phyloP scores from a whole-genome alignment of 2,329 filamentous ascomycete species.

The Aspergillus quadricinctus region DNA sequence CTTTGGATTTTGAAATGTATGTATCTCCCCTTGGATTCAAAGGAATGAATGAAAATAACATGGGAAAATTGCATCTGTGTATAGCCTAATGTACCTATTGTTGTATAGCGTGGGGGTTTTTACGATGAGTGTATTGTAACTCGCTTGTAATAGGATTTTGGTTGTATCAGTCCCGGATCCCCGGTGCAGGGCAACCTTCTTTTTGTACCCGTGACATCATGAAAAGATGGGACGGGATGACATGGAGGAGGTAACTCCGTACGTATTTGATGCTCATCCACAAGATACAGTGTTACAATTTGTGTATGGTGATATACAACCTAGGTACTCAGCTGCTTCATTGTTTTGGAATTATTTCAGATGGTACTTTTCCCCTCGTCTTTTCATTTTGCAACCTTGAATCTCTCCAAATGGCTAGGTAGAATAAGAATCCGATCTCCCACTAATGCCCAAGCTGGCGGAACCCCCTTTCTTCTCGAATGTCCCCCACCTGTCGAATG shows the following conservation, averaged over 20 bases:
- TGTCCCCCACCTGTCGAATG: slow-evolving; percentile 7
- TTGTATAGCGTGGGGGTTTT: not conserved
- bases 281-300: not conserved
- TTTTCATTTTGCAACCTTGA: not conserved
- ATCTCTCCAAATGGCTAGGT: not conserved
- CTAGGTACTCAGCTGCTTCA: not conserved
- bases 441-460: slow-evolving; percentile 26
- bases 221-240: not conserved
- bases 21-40: not conserved
- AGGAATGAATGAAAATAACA: not conserved
- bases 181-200: not conserved
- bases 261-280: not conserved
- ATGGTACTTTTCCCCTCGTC: not conserved
- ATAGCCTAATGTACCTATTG: not conserved
- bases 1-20: not conserved
- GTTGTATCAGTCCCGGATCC: not conserved
- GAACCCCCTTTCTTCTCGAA: slow-evolving; percentile 20
- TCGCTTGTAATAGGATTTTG: not conserved
- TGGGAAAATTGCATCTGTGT: not conserved
- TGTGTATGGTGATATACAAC: not conserved
- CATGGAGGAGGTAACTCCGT: not conserved
- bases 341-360: not conserved
- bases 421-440: slow-evolving; percentile 14
- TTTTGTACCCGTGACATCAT: not conserved
- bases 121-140: not conserved